Base-by-base conservation (phyloP, 2,329 filamentous ascomycete genomes). In the Ascochyta fabae region DNA sequence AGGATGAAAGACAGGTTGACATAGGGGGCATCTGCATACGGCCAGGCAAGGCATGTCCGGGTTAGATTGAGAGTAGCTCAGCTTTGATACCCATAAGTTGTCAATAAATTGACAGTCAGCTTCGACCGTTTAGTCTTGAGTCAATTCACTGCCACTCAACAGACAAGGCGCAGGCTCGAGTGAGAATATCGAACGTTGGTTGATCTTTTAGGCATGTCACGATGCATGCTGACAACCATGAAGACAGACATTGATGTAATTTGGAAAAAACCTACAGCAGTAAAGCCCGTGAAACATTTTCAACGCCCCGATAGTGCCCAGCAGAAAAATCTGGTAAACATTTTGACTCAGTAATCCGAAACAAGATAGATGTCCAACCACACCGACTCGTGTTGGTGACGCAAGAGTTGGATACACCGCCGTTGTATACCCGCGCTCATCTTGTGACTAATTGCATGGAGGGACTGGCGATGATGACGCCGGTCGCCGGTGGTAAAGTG, bases 301-400 rank as follows among this genome's bases (percentile, higher is more conserved):
- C 7, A 43, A 45, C 31, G 22, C 42, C 5, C 34, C 8, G 1
- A 16, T 3, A 16, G 15, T 15, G 12, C 8, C 27, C 19, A 44
- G 41, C 16, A 22, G 16, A 23, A n/a, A 33, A 5, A 27, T 4
- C 19, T 24, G 41, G 16, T 13, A 33, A 22, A 23, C 27, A 6
- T 4, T n/a, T 9, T n/a, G 23, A 40, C 27, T n/a, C 45, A 41
- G 31, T 48, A 46, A 49, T 55, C 16, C 36, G 52, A 55, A 55
- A 53, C 9, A 24, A n/a, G 13, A 19, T 22, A 48, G 24, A 27
- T 48, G 9, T 31, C 31, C 38, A 53, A 48, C 4, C 6, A 26
- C 10, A 23, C 27, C n/a, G 19, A 19, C 36, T 12, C 19, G 16
- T 39, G 19, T 13, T 26, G 39, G 3, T n/a, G 39, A 12, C 23